These are phyloP conservation scores for Acanthamoeba triangularis DNA, from an alignment of 208 protist genomes.

Conservation along the genomic window DNA sequence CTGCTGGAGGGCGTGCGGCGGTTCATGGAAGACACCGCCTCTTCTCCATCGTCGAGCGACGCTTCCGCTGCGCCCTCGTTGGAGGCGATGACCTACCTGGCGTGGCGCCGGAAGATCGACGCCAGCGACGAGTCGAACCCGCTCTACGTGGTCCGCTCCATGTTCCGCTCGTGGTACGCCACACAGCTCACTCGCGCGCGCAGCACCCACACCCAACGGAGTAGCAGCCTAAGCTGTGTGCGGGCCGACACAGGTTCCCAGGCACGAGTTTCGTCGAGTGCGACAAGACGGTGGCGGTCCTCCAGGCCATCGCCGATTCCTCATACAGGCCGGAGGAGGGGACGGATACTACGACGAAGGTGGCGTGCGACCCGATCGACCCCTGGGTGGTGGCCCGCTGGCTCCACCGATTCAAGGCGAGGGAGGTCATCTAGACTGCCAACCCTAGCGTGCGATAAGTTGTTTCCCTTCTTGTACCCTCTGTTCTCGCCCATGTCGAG, in stretches of 20 bases:
- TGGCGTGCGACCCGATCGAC: background rate
- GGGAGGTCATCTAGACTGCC: no score
- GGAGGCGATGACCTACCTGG: background rate
- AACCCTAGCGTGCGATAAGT: no score
- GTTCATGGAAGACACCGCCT: background rate
- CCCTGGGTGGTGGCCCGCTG: background rate
- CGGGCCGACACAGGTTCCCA: background rate
- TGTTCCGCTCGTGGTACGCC: conserved; percentile 2
- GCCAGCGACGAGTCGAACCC: conserved; percentile 3
- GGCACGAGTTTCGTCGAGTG: background rate
- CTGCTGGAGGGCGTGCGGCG: background rate
- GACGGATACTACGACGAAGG: background rate
- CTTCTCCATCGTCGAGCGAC: background rate
- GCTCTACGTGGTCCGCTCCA: background rate
- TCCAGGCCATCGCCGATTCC: background rate
- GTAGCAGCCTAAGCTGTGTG: no score
- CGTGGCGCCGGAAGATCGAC: background rate
- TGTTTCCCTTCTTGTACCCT: no score
- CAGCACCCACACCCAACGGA: no score
- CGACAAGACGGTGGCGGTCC: background rate
- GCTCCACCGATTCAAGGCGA: background rate
- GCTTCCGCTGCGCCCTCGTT: background rate
- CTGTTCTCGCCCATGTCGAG: no score
- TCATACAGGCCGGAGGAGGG: background rate
- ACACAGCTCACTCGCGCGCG: no score